Evolutionary conservation across 208 protist species (phyloP), one percentile per base, ranked within the genome.

Genomic region (Crithidia brevicula): DNA sequence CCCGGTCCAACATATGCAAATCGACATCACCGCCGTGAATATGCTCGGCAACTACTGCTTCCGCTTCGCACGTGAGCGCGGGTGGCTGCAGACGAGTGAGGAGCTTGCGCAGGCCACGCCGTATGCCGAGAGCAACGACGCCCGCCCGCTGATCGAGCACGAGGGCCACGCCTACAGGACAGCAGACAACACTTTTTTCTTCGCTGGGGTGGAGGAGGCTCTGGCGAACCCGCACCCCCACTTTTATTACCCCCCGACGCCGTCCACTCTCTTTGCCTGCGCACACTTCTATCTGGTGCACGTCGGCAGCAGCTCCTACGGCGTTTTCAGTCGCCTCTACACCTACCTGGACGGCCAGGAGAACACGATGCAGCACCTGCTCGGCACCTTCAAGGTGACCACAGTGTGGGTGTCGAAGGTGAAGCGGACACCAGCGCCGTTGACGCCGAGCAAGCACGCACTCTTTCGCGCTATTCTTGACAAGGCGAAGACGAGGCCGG

Each of bases 371-470:
- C 74, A 56, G 51, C 25, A 65, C 22, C 67, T 63, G 1, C 58
- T 92, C 38, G 86, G 86, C 51, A 69, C 42, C 8, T 87, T 92
- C 67, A 80, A 74, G 56, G 70, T 89, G 25, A 83, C 76, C n/a
- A 72, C 61, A 20, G 86, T 92, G 31, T 65, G 53, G 59, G 81
- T 92, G 13, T 89, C 81, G 16, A 87, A 82, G 67, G 9, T 11
- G 23, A 30, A 51, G 52, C 82, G 86, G 5, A 72, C 59, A 22
- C 78, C 81, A 11, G 45, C 54, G 22, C 57, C 72, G 18, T 42
- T 83, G 36, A 22, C 43, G 6, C 53, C 33, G 20, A 40, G 38
- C 46, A 65, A 71, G 33, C 66, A 36, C 0, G 34, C n/a, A 2
- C 51, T 69, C 6, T 53, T 73, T n/a, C 47, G 7, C 15, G 27